Evolutionary conservation across 306 rosid species (phyloP), one percentile per base, ranked within the genome.

Genomic region (Trichosanthes truncata): DNA sequence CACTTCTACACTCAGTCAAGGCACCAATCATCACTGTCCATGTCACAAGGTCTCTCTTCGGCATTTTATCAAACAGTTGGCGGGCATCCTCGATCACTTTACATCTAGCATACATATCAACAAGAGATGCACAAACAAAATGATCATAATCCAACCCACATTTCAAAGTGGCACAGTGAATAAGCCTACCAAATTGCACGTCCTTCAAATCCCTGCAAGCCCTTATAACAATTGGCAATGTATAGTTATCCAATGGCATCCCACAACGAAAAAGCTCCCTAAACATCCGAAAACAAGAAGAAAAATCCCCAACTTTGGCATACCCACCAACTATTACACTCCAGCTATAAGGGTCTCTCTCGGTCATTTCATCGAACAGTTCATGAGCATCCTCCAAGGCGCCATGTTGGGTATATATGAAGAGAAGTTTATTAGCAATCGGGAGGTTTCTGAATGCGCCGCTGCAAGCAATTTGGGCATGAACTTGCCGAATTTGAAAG

Each of bases 11-110:
- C 76, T 87, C 91, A 3, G 90, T 90, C 83, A 83, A 87, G 14
- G 82, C 87, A 18, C 92, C 90, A 57, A 93, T 87, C 97, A 91
- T 87, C 77, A 93, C 93, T 0, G 93, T 93, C 97, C 97, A 93
- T 4, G 87, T 84, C 36, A 90, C 89, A 33, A 87, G 89, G 68
- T 90, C 92, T 78, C 85, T 93, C 12, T 77, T 57, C 10, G 14
- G 82, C 97, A 93, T 87, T 78, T 84, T 78, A 56, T 86, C 92
- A 53, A 93, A 93, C 87, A 93, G 9, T 20, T 52, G 72, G 4
- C 76, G 82, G 4, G 92, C 94, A 77, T 86, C 92, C 67, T 84
- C 90, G 17, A 87, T 81, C 26, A 59, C 87, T 78, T 17, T 55
- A 20, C 92, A 91, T 83, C 85, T 90, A 1, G 87, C 90, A 82